These are phyloP conservation scores for Rhodotorula taiwanensis DNA, from an alignment of 768 basidiomycete species.

Conservation along the genomic window DNA sequence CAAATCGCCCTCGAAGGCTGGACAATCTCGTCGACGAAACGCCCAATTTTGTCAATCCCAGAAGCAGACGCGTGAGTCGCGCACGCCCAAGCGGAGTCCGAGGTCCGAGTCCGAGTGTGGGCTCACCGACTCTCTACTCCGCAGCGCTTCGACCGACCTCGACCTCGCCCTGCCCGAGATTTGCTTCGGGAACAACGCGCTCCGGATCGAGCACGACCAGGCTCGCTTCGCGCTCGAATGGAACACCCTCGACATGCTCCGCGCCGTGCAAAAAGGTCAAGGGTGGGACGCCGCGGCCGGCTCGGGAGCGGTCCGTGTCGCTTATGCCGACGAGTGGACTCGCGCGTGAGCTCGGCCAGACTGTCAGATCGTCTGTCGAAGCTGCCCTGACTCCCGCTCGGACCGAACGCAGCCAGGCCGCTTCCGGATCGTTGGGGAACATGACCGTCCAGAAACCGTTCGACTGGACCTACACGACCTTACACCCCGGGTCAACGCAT, in stretches of 20 bases:
- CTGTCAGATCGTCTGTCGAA: neutral
- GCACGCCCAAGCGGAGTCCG: too few relatives aligned
- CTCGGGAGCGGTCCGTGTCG: constrained; percentile 83
- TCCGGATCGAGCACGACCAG: constrained; percentile 60
- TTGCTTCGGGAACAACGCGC: constrained; percentile 81
- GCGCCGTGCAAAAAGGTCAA: constrained; percentile 60
- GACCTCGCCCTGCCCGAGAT: constrained; percentile 88
- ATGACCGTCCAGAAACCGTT: constrained; percentile 76
- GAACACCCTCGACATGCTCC: constrained; percentile 61
- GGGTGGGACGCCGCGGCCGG: constrained; percentile 39
- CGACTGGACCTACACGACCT: constrained; percentile 97
- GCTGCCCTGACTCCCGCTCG: too few relatives aligned
- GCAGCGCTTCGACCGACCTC: constrained; percentile 44
- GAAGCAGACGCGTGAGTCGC: constrained; percentile 28
- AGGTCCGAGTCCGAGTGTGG: too few relatives aligned
- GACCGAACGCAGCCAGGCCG: constrained; percentile 8
- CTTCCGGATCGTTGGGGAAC: constrained; percentile 48
- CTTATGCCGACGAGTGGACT: constrained; percentile 90
- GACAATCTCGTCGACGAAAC: constrained; percentile 63
- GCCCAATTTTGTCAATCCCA: constrained; percentile 59
- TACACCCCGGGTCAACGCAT: constrained; percentile 56
- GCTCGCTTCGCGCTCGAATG: constrained; percentile 64
- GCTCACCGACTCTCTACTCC: too few relatives aligned
- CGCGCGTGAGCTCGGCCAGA: constrained; percentile 42
- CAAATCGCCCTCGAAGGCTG: constrained; percentile 63